Evolutionary conservation across 106 monocot species (phyloP), one percentile per base, ranked within the genome.

Genomic region (Allium fistulosum): DNA sequence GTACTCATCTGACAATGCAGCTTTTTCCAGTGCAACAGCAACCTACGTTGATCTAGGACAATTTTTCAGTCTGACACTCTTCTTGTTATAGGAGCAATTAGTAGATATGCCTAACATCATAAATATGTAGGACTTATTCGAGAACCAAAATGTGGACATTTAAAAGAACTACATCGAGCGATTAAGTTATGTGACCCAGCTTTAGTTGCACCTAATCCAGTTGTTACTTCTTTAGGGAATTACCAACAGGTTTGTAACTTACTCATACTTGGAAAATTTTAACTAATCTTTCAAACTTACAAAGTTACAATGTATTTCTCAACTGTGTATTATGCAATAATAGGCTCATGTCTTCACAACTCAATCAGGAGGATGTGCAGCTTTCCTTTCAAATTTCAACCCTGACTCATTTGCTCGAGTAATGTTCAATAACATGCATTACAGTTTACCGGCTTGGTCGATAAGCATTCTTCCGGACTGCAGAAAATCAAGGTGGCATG

Each of bases 391-490:
- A 53, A 97, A 97, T 64, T 92, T 80, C 63, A 87, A 92, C 56
- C 48, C 80, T 15, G 84, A 90, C 53, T 80, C 92, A 10, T 79
- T 68, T 67, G 81, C 87, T 52, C 84, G 64, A 70, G 89, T 97
- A 22, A 59, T 92, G 70, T 92, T 97, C 74, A 97, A 97, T 67
- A 90, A 87, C 70, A 75, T 80, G 79, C 92, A 97, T 53, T 97
- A 92, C 65, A 86, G 73, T 63, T 70, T 97, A 52, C 92, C 97
- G 61, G 89, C 97, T 68, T 97, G 97, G 92, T 97, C 97, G 11
- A 90, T 85, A 59, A 97, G 92, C 82, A 85, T 97, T 69, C 89
- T 97, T 81, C 92, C 97, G 53, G 97, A 97, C 68, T 97, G 17
- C 66, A 66, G 17, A 17, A 66, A 9, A 66, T 66, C 51, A 66